phyloP scores from a whole-genome alignment of 306 rosid species.

The Prinsepia uniflora region DNA sequence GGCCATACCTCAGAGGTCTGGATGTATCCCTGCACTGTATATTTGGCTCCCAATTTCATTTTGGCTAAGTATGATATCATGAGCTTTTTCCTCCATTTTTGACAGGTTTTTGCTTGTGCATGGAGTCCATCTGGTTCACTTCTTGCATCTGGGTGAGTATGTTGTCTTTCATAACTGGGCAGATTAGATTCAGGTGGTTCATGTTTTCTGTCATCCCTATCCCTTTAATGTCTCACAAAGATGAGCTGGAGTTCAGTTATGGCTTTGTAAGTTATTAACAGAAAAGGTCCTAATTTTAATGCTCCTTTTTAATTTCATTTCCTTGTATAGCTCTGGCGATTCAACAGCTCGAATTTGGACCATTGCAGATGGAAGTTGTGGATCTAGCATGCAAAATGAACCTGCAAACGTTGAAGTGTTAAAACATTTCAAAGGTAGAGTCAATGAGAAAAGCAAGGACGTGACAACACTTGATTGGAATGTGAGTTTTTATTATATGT shows the following conservation, averaged over 20 bases:
- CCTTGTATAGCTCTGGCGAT: constrained; percentile 58
- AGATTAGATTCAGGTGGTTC: not conserved
- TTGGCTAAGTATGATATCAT: constrained; percentile 3
- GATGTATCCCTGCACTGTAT: constrained; percentile 6
- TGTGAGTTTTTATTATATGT: constrained; percentile 34
- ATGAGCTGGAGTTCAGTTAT: not conserved
- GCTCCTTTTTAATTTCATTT: not conserved
- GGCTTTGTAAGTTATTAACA: not conserved
- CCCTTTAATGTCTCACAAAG: not conserved
- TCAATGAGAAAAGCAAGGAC: constrained; percentile 63
- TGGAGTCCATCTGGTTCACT: constrained; percentile 66
- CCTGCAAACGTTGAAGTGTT: constrained; percentile 39
- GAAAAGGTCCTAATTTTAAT: not conserved
- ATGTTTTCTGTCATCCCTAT: not conserved
- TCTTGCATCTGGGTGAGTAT: constrained; percentile 73
- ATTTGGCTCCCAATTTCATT: not conserved
- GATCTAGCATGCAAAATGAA: constrained; percentile 35
- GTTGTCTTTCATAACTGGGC: not conserved
- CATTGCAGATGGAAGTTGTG: constrained; percentile 35
- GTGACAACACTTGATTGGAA: constrained; percentile 80
- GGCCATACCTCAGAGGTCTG: constrained; percentile 70
- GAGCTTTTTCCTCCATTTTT: constrained; percentile 10
- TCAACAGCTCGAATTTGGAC: constrained; percentile 72
- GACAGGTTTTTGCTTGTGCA: constrained; percentile 70
- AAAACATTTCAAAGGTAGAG: constrained; percentile 53